Percentiles rank a stretch among this genome's conserved stretches.
phyloP scores from a whole-genome alignment of 2,329 filamentous ascomycete genomes.

The Macrophomina pseudophaseolina region DNA sequence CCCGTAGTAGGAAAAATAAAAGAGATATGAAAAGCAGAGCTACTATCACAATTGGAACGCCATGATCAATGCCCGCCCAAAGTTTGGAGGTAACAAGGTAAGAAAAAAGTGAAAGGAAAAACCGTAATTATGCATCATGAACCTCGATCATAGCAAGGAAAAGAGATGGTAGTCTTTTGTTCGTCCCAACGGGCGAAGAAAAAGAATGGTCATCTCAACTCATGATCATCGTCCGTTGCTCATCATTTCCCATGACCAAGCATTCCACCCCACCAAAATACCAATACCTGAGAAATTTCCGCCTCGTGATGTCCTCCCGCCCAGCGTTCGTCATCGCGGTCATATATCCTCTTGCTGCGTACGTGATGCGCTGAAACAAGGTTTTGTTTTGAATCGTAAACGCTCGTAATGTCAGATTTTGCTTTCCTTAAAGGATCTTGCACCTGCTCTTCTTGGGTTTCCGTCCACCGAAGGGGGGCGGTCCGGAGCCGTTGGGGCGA shows the following conservation, averaged over 20 bases:
- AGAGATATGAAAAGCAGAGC: slow-evolving; percentile 28
- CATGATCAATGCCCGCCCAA: slow-evolving; percentile 25
- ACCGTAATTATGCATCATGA: slow-evolving; percentile 24
- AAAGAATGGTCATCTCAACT: slow-evolving; percentile 1
- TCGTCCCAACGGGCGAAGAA: not conserved
- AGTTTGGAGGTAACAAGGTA: not conserved
- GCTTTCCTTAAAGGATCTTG: slow-evolving; percentile 42
- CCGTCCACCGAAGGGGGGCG: slow-evolving; percentile 37
- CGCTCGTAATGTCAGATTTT: not conserved
- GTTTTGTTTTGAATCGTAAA: slow-evolving; percentile 11
- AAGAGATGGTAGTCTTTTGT: slow-evolving; percentile 6
- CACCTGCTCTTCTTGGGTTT: slow-evolving; percentile 47
- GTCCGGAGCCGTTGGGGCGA: slow-evolving; percentile 22
- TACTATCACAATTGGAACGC: slow-evolving; percentile 24
- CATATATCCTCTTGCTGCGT: slow-evolving; percentile 16
- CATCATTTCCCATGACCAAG: slow-evolving; percentile 4
- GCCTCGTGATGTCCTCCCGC: slow-evolving; percentile 16
- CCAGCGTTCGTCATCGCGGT: slow-evolving; percentile 26
- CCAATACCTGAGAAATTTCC: slow-evolving; percentile 4
- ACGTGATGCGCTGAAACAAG: slow-evolving; percentile 12
- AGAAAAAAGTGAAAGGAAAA: slow-evolving; percentile 1
- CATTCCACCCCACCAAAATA: not conserved
- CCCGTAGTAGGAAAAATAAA: slow-evolving; percentile 14
- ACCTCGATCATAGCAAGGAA: slow-evolving; percentile 24
- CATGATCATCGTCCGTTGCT: slow-evolving; percentile 23